phyloP scores from a whole-genome alignment of 768 basidiomycete genomes.

The Fibroporia radiculosa region DNA sequence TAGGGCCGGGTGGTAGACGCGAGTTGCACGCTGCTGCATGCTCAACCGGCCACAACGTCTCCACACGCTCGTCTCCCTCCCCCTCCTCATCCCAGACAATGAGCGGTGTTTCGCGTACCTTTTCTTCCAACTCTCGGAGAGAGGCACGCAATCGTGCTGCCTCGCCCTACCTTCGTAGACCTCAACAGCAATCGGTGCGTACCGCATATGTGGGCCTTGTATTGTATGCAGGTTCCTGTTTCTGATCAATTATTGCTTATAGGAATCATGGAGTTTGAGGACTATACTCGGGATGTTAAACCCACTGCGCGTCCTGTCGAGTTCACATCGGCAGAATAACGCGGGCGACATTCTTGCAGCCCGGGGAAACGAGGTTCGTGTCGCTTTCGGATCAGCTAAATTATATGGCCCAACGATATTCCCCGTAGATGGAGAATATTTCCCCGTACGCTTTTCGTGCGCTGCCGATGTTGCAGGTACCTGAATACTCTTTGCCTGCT shows the following conservation, averaged over 20 bases:
- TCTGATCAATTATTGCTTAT: constrained; percentile 19
- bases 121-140: constrained; percentile 7
- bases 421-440: too few relatives aligned
- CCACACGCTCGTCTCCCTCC: constrained; percentile 2
- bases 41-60: background rate
- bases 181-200: constrained; percentile 28
- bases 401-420: too few relatives aligned
- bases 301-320: constrained; percentile 30
- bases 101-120: constrained; percentile 9
- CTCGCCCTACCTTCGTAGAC: constrained; percentile 48
- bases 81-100: constrained; percentile 4
- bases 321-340: too few relatives aligned
- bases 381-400: too few relatives aligned
- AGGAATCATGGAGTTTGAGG: constrained; percentile 41
- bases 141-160: constrained; percentile 20
- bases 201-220: constrained; percentile 5
- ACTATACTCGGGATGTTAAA: constrained; percentile 45
- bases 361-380: too few relatives aligned
- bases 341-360: too few relatives aligned
- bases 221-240: background rate
- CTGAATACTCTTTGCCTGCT: too few relatives aligned
- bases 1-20: constrained; percentile 3
- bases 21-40: constrained; percentile 3
- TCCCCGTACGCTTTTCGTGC: too few relatives aligned
- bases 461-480: too few relatives aligned